Base-by-base conservation (phyloP, 768 basidiomycete species). In the Hebeloma cylindrosporum region DNA sequence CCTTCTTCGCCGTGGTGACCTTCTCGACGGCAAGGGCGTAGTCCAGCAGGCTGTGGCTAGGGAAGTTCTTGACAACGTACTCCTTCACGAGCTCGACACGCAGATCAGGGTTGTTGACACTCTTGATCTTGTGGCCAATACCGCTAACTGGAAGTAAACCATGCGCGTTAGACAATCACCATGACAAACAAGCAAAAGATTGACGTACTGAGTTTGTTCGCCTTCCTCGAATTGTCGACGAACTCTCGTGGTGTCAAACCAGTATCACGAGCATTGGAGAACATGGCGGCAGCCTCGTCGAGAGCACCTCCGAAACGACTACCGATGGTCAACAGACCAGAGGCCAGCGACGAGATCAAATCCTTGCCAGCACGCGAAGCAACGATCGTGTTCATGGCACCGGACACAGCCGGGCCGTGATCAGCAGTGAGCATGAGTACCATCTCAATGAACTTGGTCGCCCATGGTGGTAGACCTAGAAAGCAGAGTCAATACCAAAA, bases 91-190 rank as follows among this genome's bases (percentile, higher is more conserved):
- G 84, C 70, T 91, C 87, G 50, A 93, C 89, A 62, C 89, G 88
- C 34, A 91, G 76, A 75, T 93, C 91, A 36, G 91, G 92, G 80
- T 94, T 94, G 71, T 91, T 93, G 53, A 93, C 89, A 54, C 87
- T 92, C 83, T 99, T 99, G 78, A 99, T 96, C 82, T 98, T 98
- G 84, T 99, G 95, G 34, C 95, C 95, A 55, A 99, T 99, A 75
- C 95, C 95, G 54, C 85, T 88, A 76, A 97, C 88, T 88, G 52
- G 26, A 41, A 36, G n/a, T n/a, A 28, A 20, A 7, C 31, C 1
- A 22, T 3, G 33, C 45, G 22, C 48, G 34, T 30, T 13, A 45
- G 31, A 5, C 42, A 21, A 30, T 27, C 22, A 46, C 43, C 7
- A 45, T 27, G 43, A 43, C 52, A 53, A 21, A 36, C 21, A 43